phyloP scores from a whole-genome alignment of 768 basidiomycete genomes.

The Boletus patriciae region DNA sequence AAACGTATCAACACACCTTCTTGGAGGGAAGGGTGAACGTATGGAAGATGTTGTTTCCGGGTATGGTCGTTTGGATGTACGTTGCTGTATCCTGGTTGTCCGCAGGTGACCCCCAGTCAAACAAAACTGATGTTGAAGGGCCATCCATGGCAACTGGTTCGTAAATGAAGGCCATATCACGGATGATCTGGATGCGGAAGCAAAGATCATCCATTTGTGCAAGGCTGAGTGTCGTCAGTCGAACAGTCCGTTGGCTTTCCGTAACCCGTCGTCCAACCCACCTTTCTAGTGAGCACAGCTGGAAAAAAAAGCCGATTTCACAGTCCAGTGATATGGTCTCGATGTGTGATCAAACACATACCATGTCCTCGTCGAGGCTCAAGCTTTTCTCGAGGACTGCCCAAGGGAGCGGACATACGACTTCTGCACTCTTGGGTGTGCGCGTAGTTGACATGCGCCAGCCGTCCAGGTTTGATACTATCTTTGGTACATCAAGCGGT shows the following conservation, averaged over 20 bases:
- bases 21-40: slow-evolving; percentile 50
- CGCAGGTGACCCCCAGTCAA: slow-evolving; percentile 50
- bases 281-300: slow-evolving; percentile 35
- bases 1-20: slow-evolving; percentile 35
- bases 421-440: slow-evolving; percentile 36
- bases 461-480: slow-evolving; percentile 12
- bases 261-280: neutral
- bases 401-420: slow-evolving; percentile 35
- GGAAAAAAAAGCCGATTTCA: neutral
- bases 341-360: slow-evolving; percentile 25
- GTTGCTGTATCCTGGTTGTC: slow-evolving; percentile 35
- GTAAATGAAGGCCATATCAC: slow-evolving; percentile 48
- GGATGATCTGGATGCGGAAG: slow-evolving; percentile 42
- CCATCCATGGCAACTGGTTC: slow-evolving; percentile 58
- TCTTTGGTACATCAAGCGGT: slow-evolving; percentile 5
- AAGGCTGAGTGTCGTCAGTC: slow-evolving; percentile 29
- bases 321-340: neutral
- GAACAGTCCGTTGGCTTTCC: neutral
- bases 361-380: slow-evolving; percentile 41
- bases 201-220: slow-evolving; percentile 39
- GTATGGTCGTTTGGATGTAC: slow-evolving; percentile 35
- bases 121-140: slow-evolving; percentile 41
- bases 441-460: slow-evolving; percentile 46
- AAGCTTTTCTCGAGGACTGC: slow-evolving; percentile 28
- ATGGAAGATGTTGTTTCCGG: slow-evolving; percentile 39